Base-by-base conservation (phyloP, 2,329 filamentous ascomycete genomes). In the Dichotomopilus funicola region DNA sequence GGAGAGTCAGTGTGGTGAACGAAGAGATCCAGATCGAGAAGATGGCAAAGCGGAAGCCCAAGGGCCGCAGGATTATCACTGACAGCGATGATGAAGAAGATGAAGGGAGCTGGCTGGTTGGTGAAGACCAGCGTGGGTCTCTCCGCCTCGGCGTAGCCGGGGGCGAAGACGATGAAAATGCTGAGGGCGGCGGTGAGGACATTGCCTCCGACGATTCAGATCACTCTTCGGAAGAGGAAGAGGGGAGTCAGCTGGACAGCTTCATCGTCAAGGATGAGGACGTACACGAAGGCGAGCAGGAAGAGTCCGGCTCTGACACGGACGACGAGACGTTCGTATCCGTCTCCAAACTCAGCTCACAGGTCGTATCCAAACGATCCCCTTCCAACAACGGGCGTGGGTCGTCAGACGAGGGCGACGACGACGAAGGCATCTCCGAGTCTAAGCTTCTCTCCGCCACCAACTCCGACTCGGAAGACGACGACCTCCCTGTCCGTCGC, bases 91-190 rank as follows among this genome's bases (percentile, higher is more conserved):
- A 87, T 55, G 81, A 85, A 59, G 75, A 83, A 27, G 80, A 63
- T 5, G 83, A 88, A 55, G 89, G 82, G 10, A 87, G 88, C 63
- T 95, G 91, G 91, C 75, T 95, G 43, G 88, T 91, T 3, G 79
- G 83, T 0, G 84, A 87, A 55, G 77, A 81, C 8, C 77, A 94
- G 65, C 83, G 80, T 45, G 76, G 78, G 0, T 67, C 76, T 1
- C 66, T 85, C 4, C 75, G 76, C n/a, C 76, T 91, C 12, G 89
- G 88, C 48, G 87, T 85, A 67, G 87, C 88, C 45, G 90, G 89
- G n/a, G 89, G 88, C 4, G 81, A 83, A n/a, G 87, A 90, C 51
- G 89, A 95, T 60, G 90, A 95, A 69, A 83, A 96, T 66, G 89
- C 87, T 2, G 91, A 95, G 67, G 90, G 90, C 1, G 89, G 87